phyloP scores from a whole-genome alignment of 2,329 filamentous ascomycete species.

The Cercospora janseana region DNA sequence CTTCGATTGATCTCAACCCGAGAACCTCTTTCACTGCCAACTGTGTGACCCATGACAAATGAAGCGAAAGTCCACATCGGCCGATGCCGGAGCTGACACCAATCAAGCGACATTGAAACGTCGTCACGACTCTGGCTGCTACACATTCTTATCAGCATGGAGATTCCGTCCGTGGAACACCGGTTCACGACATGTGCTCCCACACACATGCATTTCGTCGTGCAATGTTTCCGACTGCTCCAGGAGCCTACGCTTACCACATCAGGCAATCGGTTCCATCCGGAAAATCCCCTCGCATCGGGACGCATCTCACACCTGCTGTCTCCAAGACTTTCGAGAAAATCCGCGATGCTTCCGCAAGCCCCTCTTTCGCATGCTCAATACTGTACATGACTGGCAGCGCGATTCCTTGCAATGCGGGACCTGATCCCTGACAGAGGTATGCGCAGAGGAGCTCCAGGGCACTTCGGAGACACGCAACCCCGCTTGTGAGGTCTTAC shows the following conservation, averaged over 20 bases:
- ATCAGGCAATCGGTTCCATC: constrained; percentile 1
- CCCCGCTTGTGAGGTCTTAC: neutral
- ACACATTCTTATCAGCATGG: too few species aligned
- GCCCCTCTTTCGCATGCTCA: constrained; percentile 12
- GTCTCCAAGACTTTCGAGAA: neutral
- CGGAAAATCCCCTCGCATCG: constrained; percentile 13
- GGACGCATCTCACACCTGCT: constrained; percentile 2
- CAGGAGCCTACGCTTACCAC: neutral
- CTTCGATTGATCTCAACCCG: neutral
- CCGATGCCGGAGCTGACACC: neutral
- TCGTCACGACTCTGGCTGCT: neutral
- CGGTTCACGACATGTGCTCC: too few species aligned
- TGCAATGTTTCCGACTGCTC: too few species aligned
- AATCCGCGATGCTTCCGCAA: constrained; percentile 14
- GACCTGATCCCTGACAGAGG: neutral
- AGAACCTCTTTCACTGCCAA: too few species aligned
- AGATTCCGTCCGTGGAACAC: too few species aligned
- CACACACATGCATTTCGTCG: too few species aligned
- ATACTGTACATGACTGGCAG: constrained; percentile 1
- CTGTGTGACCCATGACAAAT: too few species aligned
- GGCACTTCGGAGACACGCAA: neutral
- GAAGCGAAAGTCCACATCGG: too few species aligned
- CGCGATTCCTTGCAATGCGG: constrained; percentile 5
- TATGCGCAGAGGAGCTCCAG: neutral
- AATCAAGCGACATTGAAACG: neutral